A percentile compares a stretch with the other conserved stretches of the same genome.
Evolutionary conservation across 2,329 filamentous ascomycete species (phyloP).

Genomic region (Fusarium sp.): DNA sequence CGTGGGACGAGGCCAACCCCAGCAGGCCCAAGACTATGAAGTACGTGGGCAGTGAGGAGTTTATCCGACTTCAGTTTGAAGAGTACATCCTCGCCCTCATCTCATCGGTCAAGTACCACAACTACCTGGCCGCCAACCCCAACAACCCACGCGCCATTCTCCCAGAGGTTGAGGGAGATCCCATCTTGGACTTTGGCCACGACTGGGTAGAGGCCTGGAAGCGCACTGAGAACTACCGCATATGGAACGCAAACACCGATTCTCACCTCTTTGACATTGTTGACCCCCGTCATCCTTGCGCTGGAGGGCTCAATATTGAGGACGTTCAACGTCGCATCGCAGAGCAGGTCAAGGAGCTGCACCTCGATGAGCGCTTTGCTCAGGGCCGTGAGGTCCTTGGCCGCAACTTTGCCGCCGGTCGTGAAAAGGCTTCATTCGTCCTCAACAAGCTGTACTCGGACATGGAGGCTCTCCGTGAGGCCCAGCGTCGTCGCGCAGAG

Average conservation of each 20-base stretch:
- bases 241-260: slow-evolving; percentile 86
- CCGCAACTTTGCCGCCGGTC: slow-evolving; percentile 88
- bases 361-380: slow-evolving; percentile 90
- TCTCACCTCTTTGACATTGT: slow-evolving; percentile 94
- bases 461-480: slow-evolving; percentile 74
- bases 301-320: slow-evolving; percentile 91
- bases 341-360: slow-evolving; percentile 92
- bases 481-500: slow-evolving; percentile 57
- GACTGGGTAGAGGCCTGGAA: slow-evolving; percentile 93
- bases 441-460: slow-evolving; percentile 93
- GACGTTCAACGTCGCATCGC: slow-evolving; percentile 91
- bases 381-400: slow-evolving; percentile 86
- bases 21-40: slow-evolving; percentile 92
- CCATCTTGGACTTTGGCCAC: slow-evolving; percentile 82
- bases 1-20: slow-evolving; percentile 94
- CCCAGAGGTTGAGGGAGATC: slow-evolving; percentile 82
- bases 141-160: slow-evolving; percentile 77
- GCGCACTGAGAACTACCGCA: slow-evolving; percentile 88
- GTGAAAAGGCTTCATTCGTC: slow-evolving; percentile 87
- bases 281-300: slow-evolving; percentile 92
- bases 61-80: slow-evolving; percentile 96
- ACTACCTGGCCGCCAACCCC: slow-evolving; percentile 73
- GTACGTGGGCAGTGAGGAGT: slow-evolving; percentile 95
- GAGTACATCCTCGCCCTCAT: slow-evolving; percentile 93
- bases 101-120: slow-evolving; percentile 89